Conservation (phyloP, 2,329 filamentous ascomycete species). For the Pseudogymnoascus sp. region DNA sequence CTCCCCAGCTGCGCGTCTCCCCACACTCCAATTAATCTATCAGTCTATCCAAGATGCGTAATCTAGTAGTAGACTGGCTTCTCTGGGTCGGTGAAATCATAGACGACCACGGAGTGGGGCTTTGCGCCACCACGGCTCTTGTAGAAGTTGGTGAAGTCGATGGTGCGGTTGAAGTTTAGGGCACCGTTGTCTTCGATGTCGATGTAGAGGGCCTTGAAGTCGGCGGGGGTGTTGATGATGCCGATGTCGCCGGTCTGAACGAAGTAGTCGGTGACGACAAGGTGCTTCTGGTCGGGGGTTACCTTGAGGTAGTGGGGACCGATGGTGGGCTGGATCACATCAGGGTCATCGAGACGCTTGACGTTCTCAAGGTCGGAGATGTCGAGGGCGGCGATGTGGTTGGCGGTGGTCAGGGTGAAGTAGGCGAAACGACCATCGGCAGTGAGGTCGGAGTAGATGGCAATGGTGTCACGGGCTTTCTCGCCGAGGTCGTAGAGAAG, state of each 20-base stretch:
- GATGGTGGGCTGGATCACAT: slow-evolving; percentile 49
- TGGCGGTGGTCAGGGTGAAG: slow-evolving; percentile 51
- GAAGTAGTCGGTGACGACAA: slow-evolving; percentile 58
- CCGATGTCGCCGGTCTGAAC: slow-evolving; percentile 54
- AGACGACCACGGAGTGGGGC: slow-evolving; percentile 31
- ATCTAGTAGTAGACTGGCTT: slow-evolving; percentile 41
- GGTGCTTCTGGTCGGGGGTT: slow-evolving; percentile 54
- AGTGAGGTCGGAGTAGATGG: slow-evolving; percentile 53
- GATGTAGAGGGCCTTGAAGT: slow-evolving; percentile 56
- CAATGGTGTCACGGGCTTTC: slow-evolving; percentile 45
- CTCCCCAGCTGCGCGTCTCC: neutral
- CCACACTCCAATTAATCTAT: neutral
- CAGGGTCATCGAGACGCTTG: slow-evolving; percentile 52
- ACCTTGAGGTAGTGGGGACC: slow-evolving; percentile 58
- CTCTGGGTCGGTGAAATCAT: slow-evolving; percentile 46
- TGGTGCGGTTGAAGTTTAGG: slow-evolving; percentile 51
- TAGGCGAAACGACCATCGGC: slow-evolving; percentile 50
- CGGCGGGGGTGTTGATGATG: slow-evolving; percentile 51
- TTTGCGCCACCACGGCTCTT: slow-evolving; percentile 44
- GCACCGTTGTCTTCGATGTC: slow-evolving; percentile 46
- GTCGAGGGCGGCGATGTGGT: slow-evolving; percentile 54
- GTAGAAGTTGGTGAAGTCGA: slow-evolving; percentile 48
- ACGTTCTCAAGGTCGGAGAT: slow-evolving; percentile 52
- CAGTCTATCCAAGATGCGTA: neutral
- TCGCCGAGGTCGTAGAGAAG: slow-evolving; percentile 50